Conservation (phyloP, 2,329 filamentous ascomycete species). For the Bretziella fagacearum region DNA sequence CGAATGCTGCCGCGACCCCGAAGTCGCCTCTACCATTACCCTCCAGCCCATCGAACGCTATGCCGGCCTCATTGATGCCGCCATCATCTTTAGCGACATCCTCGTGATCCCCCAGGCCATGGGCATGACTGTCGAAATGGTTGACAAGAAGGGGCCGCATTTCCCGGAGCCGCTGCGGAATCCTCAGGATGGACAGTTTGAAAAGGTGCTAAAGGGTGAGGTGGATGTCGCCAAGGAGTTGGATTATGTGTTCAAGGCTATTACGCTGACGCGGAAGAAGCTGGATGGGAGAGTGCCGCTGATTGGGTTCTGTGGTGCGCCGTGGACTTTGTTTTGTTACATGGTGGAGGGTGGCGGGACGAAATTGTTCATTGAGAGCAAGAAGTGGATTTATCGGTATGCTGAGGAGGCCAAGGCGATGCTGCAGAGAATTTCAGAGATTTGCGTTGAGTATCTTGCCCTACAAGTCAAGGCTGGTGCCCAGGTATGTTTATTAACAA, state of each 20-base stretch:
- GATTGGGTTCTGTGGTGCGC: conserved; percentile 91
- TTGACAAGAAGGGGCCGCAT: conserved; percentile 90
- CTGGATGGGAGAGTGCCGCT: conserved; percentile 75
- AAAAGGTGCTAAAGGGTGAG: conserved; percentile 52
- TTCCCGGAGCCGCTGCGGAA: conserved; percentile 72
- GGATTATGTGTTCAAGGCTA: conserved; percentile 89
- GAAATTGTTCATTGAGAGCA: conserved; percentile 84
- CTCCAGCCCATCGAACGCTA: conserved; percentile 90
- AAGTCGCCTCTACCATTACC: conserved; percentile 83
- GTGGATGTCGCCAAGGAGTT: conserved; percentile 77
- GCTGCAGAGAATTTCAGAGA: conserved; percentile 77
- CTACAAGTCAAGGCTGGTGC: conserved; percentile 85
- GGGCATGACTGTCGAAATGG: conserved; percentile 97
- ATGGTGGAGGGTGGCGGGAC: conserved; percentile 97
- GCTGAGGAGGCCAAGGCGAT: conserved; percentile 62
- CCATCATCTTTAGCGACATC: conserved; percentile 98
- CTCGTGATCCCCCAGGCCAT: conserved; percentile 94
- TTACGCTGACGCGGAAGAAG: conserved; percentile 79
- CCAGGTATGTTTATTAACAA: conserved; percentile 42
- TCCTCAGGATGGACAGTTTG: conserved; percentile 72
- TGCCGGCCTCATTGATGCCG: conserved; percentile 77
- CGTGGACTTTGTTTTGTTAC: conserved; percentile 94
- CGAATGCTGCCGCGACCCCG: conserved; percentile 84
- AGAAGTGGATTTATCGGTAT: conserved; percentile 94
- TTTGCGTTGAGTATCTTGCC: conserved; percentile 89